Base-by-base conservation (phyloP, 116 monocot species). In the Cymodocea nodosa region DNA sequence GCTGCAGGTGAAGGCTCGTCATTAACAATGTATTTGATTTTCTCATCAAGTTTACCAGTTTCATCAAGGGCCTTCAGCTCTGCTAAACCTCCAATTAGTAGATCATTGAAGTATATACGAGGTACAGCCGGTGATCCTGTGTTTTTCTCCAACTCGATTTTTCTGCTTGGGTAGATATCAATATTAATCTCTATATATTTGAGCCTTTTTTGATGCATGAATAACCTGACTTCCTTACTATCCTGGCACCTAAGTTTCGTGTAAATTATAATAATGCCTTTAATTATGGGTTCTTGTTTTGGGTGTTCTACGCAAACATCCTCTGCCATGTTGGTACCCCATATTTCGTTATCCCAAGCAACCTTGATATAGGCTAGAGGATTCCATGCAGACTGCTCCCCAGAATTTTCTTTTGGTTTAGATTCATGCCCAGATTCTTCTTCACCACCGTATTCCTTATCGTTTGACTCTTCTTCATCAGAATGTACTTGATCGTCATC, bases 111-210 rank as follows among this genome's bases (percentile, higher is more conserved):
- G 69, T 84, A 94, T 54, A 94, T 61, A 24, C 68, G 60, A 51
- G 94, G 94, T 76, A 94, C 82, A 51, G 68, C 66, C 56, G 77
- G 79, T 23, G 89, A 89, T 16, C 86, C 89, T 52, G 82, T 83
- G n/a, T 77, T 89, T 70, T 83, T 84, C 75, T 89, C 89, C 60
- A 94, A 59, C 58, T 94, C 94, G 53, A 84, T 22, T 57, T 89
- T 94, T 71, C 94, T 80, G 22, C 82, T 75, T 63, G 94, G 94
- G 51, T 84, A 94, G 34, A 94, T 79, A 74, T 94, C 89, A 52
- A 89, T 75, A 50, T 94, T 94, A 51, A 94, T 87, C 62, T 94
- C 94, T 44, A 84, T 62, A 74, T 69, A 81, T 60, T 48, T 77
- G 12, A 94, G 74, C 51, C 68, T 78, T 79, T 79, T 89, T 67